A percentile compares a stretch with the other conserved stretches of the same genome.
These are phyloP conservation scores for Naganishia kalamii DNA, from an alignment of 768 basidiomycete species.

Conservation along the genomic window DNA sequence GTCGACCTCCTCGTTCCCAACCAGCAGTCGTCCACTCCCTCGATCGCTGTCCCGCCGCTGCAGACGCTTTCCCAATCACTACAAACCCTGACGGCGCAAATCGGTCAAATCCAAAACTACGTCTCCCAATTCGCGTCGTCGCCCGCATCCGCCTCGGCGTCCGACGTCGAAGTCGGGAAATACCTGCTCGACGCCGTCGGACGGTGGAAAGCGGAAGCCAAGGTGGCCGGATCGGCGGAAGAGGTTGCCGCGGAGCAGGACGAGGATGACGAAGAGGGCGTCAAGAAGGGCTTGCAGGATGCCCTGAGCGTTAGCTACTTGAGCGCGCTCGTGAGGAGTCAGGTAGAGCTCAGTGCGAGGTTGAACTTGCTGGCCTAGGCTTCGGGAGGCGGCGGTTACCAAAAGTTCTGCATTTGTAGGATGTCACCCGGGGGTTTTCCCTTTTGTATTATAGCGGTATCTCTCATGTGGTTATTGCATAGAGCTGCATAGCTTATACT, in stretches of 20 bases:
- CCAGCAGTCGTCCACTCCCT: slow-evolving; percentile 29
- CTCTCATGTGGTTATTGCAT: slow-evolving; percentile 2
- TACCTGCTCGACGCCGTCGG: slow-evolving; percentile 75
- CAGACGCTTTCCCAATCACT: slow-evolving; percentile 71
- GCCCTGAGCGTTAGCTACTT: slow-evolving; percentile 92
- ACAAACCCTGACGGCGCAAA: slow-evolving; percentile 62
- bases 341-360: slow-evolving; percentile 84
- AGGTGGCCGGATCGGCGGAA: slow-evolving; percentile 41
- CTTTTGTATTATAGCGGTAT: slow-evolving; percentile 12
- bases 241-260: slow-evolving; percentile 50
- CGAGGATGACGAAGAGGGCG: slow-evolving; percentile 57
- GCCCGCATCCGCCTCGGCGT: slow-evolving; percentile 56
- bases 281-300: slow-evolving; percentile 55
- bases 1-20: slow-evolving; percentile 62
- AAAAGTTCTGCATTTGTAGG: background rate
- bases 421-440: background rate
- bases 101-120: slow-evolving; percentile 77
- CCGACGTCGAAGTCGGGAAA: slow-evolving; percentile 74
- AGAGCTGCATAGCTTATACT: background rate
- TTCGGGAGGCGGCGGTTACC: background rate
- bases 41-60: slow-evolving; percentile 57
- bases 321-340: slow-evolving; percentile 83
- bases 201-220: slow-evolving; percentile 35
- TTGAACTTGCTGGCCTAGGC: slow-evolving; percentile 59
- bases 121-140: slow-evolving; percentile 73